Base-by-base conservation (phyloP, 129 eudicot species). In the Erigeron canadensis region DNA sequence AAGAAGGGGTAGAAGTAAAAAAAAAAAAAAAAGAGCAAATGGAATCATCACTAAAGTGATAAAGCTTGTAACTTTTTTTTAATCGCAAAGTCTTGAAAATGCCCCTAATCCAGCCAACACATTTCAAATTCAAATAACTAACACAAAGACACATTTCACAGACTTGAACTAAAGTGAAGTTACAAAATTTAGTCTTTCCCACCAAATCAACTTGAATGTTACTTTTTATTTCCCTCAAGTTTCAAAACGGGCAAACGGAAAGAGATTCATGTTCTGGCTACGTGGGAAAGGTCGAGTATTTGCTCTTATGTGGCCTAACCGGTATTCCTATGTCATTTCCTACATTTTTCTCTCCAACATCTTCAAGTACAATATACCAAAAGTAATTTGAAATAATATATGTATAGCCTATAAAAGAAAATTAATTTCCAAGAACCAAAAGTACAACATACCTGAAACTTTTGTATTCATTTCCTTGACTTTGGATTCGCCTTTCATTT, bases 361-460 rank as follows among this genome's bases (percentile, higher is more conserved):
- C n/a, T n/a, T n/a, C n/a, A n/a, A n/a, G n/a, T n/a, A n/a, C n/a
- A n/a, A n/a, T n/a, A n/a, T n/a, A n/a, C n/a, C n/a, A n/a, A n/a
- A n/a, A n/a, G n/a, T n/a, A n/a, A n/a, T n/a, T 28, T 28, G 34
- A 28, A 28, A 28, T 28, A 28, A 28, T 28, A 28, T 28, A 28
- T 8, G 2, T 17, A 17, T 55, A 23, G 58, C 10, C 39, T 42
- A 57, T 1, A 19, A 60, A 18, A 56, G 63, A 63, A n/a, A n/a
- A 21, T 19, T 34, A 13, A 63, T 39, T 58, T 8, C 2, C 16
- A 16, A 65, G 70, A 12, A 63, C 13, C 22, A 18, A 72, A 65
- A 58, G 66, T 38, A 16, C 19, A 63, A 57, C 50, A 74, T 82
- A 88, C 98, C 98, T 69, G 96, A 80, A 79, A 81, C 38, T 41